Base-by-base conservation (phyloP, 2,329 filamentous ascomycete genomes). In the Macrophomina tecta region DNA sequence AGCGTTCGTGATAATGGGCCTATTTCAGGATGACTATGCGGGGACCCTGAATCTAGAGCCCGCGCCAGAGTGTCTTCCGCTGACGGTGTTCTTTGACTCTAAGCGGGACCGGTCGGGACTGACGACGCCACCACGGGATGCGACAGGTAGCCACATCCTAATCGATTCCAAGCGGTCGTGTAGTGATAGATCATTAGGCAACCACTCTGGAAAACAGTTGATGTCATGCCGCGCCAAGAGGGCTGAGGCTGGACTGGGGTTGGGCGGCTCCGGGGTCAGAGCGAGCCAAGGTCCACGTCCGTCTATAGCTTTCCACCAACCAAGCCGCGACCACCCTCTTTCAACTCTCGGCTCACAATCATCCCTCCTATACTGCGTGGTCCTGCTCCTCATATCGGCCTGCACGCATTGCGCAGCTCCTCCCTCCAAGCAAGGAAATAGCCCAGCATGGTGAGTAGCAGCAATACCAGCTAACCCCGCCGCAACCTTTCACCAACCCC, bases 251-350 rank as follows among this genome's bases (percentile, higher is more conserved):
- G 52, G 40, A 34, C 23, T 23, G 23, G 5, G 16, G 42, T 28
- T 16, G 56, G 23, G 45, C 23, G 34, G 53, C 49, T 23, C 40
- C 23, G 8, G 18, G 11, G 5, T 38, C 55, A 38, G 1, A 12
- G 18, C 38, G 38, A 45, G 55, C 55, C 55, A 63, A 42, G 11
- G 51, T 65, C 64, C 36, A 66, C 64, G 53, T 23, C 55, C 28
- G 30, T 66, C 64, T 55, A 66, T 55, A 49, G 46, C 40, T 56
- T 66, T 66, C 64, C 36, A 66, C 53, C 18, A n/a, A 8, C 28
- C 40, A 56, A 34, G 32, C 63, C 30, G 51, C 38, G 1, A 66
- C 45, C 8, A 64, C 53, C 55, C 11, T 36, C 34, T 45, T 7
- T 18, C 32, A 28, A 34, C 40, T 23, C 30, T n/a, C 14, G 2